These are phyloP conservation scores for Metschnikowia matae DNA, from an alignment of 805 yeast genomes.

Conservation along the genomic window DNA sequence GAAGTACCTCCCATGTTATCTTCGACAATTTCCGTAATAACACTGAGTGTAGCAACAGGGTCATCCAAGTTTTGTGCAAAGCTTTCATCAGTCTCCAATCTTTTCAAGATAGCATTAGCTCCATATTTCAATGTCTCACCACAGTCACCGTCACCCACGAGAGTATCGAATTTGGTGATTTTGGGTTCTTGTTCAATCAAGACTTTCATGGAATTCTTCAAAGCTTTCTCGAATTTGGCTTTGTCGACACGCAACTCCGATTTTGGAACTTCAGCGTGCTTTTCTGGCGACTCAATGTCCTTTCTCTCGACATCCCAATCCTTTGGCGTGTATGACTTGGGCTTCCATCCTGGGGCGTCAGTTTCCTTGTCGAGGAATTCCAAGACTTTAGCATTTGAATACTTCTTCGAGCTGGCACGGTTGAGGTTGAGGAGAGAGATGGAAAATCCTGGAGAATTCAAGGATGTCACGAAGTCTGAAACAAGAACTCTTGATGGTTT, in stretches of 20 bases:
- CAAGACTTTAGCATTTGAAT: slow-evolving; percentile 27
- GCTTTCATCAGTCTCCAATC: slow-evolving; percentile 39
- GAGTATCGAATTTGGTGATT: slow-evolving; percentile 79
- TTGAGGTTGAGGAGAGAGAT: slow-evolving; percentile 72
- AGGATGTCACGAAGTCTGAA: slow-evolving; percentile 83
- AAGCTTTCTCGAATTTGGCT: slow-evolving; percentile 46
- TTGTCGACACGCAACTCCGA: slow-evolving; percentile 31
- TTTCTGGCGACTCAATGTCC: slow-evolving; percentile 26
- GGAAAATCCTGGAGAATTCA: slow-evolving; percentile 90
- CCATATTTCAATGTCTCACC: slow-evolving; percentile 88
- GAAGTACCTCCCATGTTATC: slow-evolving; percentile 97
- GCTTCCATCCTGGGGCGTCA: slow-evolving; percentile 80
- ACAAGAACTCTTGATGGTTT: slow-evolving; percentile 65
- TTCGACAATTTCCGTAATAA: slow-evolving; percentile 79
- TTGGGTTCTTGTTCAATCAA: slow-evolving; percentile 57
- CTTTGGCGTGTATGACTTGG: slow-evolving; percentile 29
- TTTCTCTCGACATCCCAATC: slow-evolving; percentile 28
- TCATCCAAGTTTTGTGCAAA: slow-evolving; percentile 32
- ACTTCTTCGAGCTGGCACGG: slow-evolving; percentile 26
- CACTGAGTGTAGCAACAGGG: slow-evolving; percentile 57
- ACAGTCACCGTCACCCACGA: slow-evolving; percentile 97
- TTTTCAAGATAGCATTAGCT: slow-evolving; percentile 62
- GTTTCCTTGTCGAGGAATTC: slow-evolving; percentile 67
- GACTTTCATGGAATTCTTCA: slow-evolving; percentile 39
- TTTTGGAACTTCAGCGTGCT: slow-evolving; percentile 18